A percentile compares a stretch with the other conserved stretches of the same genome.
Conservation (phyloP, 2,329 filamentous ascomycete species). For the Myriosclerotinia scirpicola region DNA sequence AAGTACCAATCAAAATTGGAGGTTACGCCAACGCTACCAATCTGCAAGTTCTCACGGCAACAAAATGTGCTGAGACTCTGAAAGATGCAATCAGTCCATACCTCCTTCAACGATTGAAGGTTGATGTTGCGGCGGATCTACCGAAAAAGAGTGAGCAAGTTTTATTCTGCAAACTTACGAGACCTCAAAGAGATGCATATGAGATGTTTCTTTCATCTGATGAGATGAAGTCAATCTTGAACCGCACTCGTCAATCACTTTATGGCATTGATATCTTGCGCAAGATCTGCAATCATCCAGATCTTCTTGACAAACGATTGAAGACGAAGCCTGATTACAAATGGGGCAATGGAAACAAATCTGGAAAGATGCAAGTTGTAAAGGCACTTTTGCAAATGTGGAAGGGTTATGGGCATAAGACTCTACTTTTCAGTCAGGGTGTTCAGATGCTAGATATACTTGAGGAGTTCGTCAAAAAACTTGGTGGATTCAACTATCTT, state of each 20-base stretch:
- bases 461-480: conserved; percentile 70
- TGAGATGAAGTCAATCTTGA: conserved; percentile 81
- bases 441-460: conserved; percentile 95
- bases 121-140: conserved; percentile 88
- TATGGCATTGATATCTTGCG: conserved; percentile 89
- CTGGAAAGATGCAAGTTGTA: conserved; percentile 94
- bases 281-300: conserved; percentile 97
- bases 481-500: conserved; percentile 72
- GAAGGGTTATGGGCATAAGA: conserved; percentile 85
- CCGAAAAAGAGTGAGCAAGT: conserved; percentile 97
- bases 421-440: conserved; percentile 87
- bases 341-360: conserved; percentile 77
- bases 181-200: conserved; percentile 76
- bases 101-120: conserved; percentile 86
- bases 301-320: conserved; percentile 67
- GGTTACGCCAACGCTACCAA: conserved; percentile 96
- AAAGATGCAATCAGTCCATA: conserved; percentile 95
- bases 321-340: conserved; percentile 62
- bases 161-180: conserved; percentile 89
- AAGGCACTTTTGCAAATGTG: conserved; percentile 84
- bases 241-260: conserved; percentile 72
- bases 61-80: conserved; percentile 88
- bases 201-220: conserved; percentile 77
- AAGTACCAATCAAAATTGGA: conserved; percentile 88
- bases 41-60: conserved; percentile 88